phyloP scores from a whole-genome alignment of 352 stramenopile genomes.

The Phytophthora foliorum region DNA sequence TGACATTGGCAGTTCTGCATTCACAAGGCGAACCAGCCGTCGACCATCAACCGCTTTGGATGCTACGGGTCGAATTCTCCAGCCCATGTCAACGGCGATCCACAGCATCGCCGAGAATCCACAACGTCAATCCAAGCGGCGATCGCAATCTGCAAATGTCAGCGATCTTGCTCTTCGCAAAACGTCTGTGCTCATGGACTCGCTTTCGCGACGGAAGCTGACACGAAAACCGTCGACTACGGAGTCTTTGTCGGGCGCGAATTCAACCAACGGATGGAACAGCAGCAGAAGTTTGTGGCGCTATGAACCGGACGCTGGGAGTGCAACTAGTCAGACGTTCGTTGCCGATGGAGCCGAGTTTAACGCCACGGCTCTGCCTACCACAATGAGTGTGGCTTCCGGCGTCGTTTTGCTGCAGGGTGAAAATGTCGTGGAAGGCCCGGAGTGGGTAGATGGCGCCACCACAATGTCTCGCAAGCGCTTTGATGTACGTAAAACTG shows the following conservation, averaged over 20 bases:
- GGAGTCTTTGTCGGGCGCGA: constrained; percentile 14
- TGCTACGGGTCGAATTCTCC: constrained; percentile 9
- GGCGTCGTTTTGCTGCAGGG: constrained; percentile 58
- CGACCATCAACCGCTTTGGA: not conserved
- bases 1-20: not conserved
- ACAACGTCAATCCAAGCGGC: constrained; percentile 20
- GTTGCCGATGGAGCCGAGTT: constrained; percentile 36
- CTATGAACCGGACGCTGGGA: constrained; percentile 30
- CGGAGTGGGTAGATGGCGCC: constrained; percentile 45
- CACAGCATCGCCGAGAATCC: constrained; percentile 32
- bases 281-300: constrained; percentile 35
- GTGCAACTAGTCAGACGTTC: constrained; percentile 29
- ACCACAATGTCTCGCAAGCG: constrained; percentile 76
- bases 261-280: constrained; percentile 14
- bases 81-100: constrained; percentile 19
- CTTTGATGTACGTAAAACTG: constrained; percentile 57
- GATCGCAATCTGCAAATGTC: constrained; percentile 19
- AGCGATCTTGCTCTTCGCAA: constrained; percentile 14
- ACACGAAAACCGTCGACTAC: constrained; percentile 21
- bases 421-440: constrained; percentile 51
- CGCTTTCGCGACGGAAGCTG: constrained; percentile 30
- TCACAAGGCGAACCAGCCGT: constrained; percentile 14
- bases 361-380: constrained; percentile 25
- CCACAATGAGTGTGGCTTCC: constrained; percentile 44
- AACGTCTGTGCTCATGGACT: constrained; percentile 32